Conservation (phyloP, 495 filamentous ascomycete genomes). For the Neurospora sp. region DNA sequence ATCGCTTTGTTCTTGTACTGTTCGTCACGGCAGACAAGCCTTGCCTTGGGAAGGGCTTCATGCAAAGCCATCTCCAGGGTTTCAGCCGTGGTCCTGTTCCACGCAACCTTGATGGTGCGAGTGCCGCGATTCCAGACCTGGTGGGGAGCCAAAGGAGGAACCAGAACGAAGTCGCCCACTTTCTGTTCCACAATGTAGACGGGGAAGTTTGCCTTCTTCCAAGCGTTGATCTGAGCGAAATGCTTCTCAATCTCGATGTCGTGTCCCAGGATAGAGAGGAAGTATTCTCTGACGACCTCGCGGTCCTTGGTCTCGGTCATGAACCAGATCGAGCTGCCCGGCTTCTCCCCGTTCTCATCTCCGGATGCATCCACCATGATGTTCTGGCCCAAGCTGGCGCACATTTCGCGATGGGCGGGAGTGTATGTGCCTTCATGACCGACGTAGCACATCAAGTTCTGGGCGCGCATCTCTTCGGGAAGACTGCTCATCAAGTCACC, state of each 20-base stretch:
- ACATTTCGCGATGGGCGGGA: constrained; percentile 95
- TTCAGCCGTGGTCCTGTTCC: constrained; percentile 93
- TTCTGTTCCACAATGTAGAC: constrained; percentile 89
- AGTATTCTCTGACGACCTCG: constrained; percentile 80
- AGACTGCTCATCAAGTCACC: constrained; percentile 93
- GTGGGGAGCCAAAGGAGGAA: constrained; percentile 93
- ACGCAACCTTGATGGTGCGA: constrained; percentile 90
- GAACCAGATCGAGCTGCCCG: constrained; percentile 91
- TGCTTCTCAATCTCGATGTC: constrained; percentile 94
- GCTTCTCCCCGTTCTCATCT: constrained; percentile 56
- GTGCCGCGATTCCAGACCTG: constrained; percentile 98
- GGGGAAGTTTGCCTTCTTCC: constrained; percentile 83
- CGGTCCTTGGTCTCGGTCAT: constrained; percentile 94
- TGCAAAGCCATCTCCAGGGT: constrained; percentile 75
- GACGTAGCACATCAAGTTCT: constrained; percentile 97
- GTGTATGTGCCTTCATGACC: constrained; percentile 97
- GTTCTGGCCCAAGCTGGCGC: constrained; percentile 88
- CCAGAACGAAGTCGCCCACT: constrained; percentile 87
- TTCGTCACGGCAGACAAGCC: constrained; percentile 93
- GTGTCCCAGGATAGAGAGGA: constrained; percentile 80
- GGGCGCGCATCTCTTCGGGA: constrained; percentile 73
- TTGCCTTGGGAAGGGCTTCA: constrained; percentile 77
- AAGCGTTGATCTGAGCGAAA: constrained; percentile 87
- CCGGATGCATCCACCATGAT: constrained; percentile 92
- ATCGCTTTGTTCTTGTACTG: constrained; percentile 99